phyloP scores from a whole-genome alignment of 2,329 filamentous ascomycete species.

The Aspergillus carbonarius region DNA sequence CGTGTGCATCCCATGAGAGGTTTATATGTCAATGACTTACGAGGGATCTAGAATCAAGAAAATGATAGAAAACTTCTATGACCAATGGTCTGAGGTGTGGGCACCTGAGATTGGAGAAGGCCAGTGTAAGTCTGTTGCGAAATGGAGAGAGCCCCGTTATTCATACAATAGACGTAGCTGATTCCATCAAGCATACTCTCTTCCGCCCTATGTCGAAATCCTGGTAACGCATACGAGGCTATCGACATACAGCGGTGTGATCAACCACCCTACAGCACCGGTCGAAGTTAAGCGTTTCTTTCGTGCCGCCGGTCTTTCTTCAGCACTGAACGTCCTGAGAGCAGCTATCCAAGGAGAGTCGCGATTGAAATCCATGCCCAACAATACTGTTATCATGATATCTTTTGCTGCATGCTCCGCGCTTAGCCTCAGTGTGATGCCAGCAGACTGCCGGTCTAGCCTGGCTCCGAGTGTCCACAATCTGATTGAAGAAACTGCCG shows the following conservation, averaged over 20 bases:
- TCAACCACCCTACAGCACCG: slow-evolving; percentile 71
- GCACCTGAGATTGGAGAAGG: slow-evolving; percentile 56
- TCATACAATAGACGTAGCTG: slow-evolving; percentile 22
- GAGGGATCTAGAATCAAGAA: slow-evolving; percentile 48
- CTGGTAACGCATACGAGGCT: slow-evolving; percentile 70
- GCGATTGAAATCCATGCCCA: slow-evolving; percentile 71
- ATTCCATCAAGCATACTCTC: slow-evolving; percentile 46
- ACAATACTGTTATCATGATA: slow-evolving; percentile 77
- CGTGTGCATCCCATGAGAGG: background rate
- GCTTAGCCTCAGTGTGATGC: slow-evolving; percentile 61
- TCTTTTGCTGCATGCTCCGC: slow-evolving; percentile 71
- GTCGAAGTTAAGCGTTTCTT: slow-evolving; percentile 71
- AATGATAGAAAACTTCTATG: slow-evolving; percentile 65
- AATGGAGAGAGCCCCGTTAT: slow-evolving; percentile 8
- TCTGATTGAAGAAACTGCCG: slow-evolving; percentile 67
- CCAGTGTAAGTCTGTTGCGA: slow-evolving; percentile 41
- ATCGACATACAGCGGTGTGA: slow-evolving; percentile 72
- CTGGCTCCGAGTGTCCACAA: slow-evolving; percentile 63
- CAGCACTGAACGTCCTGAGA: slow-evolving; percentile 71
- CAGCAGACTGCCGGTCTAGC: slow-evolving; percentile 55
- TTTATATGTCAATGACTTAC: slow-evolving; percentile 10
- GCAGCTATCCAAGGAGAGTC: slow-evolving; percentile 70
- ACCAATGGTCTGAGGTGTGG: slow-evolving; percentile 66
- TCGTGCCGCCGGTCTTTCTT: slow-evolving; percentile 68
- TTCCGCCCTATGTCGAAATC: slow-evolving; percentile 74